A percentile compares a stretch with the other conserved stretches of the same genome.
Conservation (phyloP, 495 filamentous ascomycete genomes). For the Penicillium bialowiezense region DNA sequence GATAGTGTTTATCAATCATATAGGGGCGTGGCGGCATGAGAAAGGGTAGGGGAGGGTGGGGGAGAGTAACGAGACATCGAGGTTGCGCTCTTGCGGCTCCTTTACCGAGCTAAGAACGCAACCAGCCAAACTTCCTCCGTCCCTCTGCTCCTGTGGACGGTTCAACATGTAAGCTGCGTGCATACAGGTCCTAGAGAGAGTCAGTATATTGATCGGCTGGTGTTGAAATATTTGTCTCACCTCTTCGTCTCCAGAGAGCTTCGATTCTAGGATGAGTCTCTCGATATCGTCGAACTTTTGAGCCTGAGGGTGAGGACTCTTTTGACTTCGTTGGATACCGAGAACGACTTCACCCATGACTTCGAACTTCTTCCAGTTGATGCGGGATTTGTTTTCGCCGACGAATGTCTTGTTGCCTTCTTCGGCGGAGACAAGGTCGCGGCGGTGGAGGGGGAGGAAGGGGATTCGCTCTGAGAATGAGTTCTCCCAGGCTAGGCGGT, state of each 20-base stretch:
- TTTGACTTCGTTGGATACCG: constrained; percentile 86
- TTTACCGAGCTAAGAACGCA: constrained; percentile 25
- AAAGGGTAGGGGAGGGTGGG: constrained; percentile 11
- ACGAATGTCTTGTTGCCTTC: constrained; percentile 90
- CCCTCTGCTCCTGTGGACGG: constrained; percentile 39
- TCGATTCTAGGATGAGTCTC: constrained; percentile 70
- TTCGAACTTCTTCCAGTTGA: constrained; percentile 99
- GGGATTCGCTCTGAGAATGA: constrained; percentile 85
- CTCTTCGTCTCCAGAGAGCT: constrained; percentile 49
- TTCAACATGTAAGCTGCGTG: constrained; percentile 45
- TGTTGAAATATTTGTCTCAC: constrained; percentile 28
- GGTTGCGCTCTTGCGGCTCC: too few relatives aligned
- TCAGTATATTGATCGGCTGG: constrained; percentile 10
- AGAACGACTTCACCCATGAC: constrained; percentile 90
- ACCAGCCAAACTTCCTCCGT: constrained; percentile 45
- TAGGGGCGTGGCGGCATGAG: constrained; percentile 28
- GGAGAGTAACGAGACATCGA: neutral
- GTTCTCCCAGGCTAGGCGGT: constrained; percentile 95
- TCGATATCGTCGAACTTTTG: constrained; percentile 61
- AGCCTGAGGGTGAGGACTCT: constrained; percentile 73
- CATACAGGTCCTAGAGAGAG: constrained; percentile 38
- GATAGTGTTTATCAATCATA: constrained; percentile 28
- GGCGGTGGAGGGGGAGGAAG: constrained; percentile 85
- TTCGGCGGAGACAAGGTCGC: constrained; percentile 87
- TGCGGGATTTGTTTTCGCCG: constrained; percentile 65